Evolutionary conservation across 148 eudicot species (phyloP), one percentile per base, ranked within the genome.

Genomic region (Rhododendron griersonianum): DNA sequence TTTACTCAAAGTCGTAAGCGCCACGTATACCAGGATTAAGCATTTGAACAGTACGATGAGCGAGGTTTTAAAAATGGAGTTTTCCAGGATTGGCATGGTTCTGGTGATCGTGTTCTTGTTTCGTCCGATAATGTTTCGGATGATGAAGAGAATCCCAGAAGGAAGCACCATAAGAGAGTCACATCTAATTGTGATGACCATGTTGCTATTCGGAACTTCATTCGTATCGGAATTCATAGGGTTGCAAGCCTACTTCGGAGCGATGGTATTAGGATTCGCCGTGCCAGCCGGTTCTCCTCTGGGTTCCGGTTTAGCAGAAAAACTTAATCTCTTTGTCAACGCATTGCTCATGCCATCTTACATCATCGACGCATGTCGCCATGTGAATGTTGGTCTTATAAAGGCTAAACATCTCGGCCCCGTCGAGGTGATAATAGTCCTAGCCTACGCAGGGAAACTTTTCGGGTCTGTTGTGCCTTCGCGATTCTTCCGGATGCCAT

Each of bases 261-360:
- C 53, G 6, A 30, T 86, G 77, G 5, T 86, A 1, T 53, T 86
- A 21, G 87, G 87, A 1, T 86, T 86, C n/a, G 84, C 57, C 5
- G 48, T 86, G 9, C 87, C 87, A n/a, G 53, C 87, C 9, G 87
- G 87, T 4, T 80, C 87, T 37, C 87, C 87, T 39, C n/a, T 86
- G 57, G 87, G 84, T 10, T 86, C 87, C 1, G 87, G 84, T 0
- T 18, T 86, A 11, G 77, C 82, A 39, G 78, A 86, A 4, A 86
- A 81, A 37, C 25, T 81, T 19, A 59, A 45, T 19, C 13, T 86
- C 7, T 23, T 86, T 16, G 28, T 81, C 41, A 35, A 48, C 21
- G 44, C 84, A 6, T 37, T 86, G 77, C 41, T 86, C 45, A 30
- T 86, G 25, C 87, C 87, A 48, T 21, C 80, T 11, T 86, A 81